A percentile compares a stretch with the other conserved stretches of the same genome.
These are phyloP conservation scores for Dictyostelium brefeldianum DNA, from an alignment of 78 protist species.

Conservation along the genomic window DNA sequence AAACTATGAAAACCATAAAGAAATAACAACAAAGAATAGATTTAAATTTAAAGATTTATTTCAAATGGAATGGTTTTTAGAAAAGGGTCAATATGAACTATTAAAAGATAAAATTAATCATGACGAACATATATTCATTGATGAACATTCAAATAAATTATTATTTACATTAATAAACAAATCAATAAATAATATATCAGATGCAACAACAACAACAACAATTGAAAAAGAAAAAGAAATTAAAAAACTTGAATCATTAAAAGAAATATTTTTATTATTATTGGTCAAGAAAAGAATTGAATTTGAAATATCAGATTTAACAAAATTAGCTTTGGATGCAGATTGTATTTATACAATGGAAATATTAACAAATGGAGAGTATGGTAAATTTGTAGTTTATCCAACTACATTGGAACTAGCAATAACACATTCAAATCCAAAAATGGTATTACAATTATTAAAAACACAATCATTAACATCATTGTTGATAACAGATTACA, in stretches of 20 bases:
- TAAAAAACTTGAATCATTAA: neutral
- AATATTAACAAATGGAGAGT: neutral
- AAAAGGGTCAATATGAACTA: neutral
- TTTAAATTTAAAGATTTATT: neutral
- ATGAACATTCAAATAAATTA: too few species aligned
- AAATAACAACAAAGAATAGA: neutral
- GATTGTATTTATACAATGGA: neutral
- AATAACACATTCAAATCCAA: neutral
- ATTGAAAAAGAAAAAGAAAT: neutral
- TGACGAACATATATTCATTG: neutral
- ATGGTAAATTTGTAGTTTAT: neutral
- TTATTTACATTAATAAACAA: neutral
- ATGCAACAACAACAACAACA: too few species aligned
- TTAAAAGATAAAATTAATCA: neutral
- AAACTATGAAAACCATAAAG: neutral
- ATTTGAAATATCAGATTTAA: neutral
- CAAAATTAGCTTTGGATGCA: neutral
- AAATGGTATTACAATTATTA: neutral
- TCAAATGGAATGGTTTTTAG: neutral
- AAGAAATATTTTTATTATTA: neutral
- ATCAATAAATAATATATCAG: neutral
- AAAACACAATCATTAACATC: neutral
- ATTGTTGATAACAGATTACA: neutral
- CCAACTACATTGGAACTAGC: neutral
- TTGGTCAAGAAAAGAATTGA: neutral